Evolutionary conservation across 257 asterid genomes (phyloP), one percentile per base, ranked within the genome.

Genomic region (Nyctanthes arbortristis): DNA sequence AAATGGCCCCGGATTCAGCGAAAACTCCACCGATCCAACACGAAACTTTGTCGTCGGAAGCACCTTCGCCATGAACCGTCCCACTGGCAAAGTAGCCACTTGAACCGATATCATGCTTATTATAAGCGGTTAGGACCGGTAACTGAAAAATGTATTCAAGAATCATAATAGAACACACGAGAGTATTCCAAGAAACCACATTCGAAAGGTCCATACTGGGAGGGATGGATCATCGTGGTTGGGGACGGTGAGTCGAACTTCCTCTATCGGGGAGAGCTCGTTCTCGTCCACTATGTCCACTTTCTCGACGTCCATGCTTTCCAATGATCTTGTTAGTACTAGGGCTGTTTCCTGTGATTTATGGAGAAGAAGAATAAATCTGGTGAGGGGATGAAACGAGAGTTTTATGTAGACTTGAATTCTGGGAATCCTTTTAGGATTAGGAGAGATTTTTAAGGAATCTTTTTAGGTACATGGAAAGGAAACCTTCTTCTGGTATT

Each of bases 1-100:
- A 68, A 88, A 88, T 7, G 96, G 93, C 11, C 92, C 96, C 0
- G 96, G 90, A 65, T 88, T 88, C 11, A 88, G 73, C 24, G 90
- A 75, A 28, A 86, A 86, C 72, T 77, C 72, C 79, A 78, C 61
- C 6, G 78, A 34, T 0, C 81, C 85, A 4, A 79, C 68, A 0
- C 56, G 33, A 56, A 86, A 84, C 77, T 65, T 84, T 25, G 76
- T 61, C 9, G 55, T 59, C 2, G 96, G 89, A 31, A 89, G 79
- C 36, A 84, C 87, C 0, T 14, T 71, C 0, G 96, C 96, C 89
- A 89, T 79, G 65, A 86, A 65, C 0, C 90, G 79, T 0, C 96
- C 96, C 10, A 84, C 0, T 1, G 96, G 96, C 47, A 88, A 69
- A 7, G 93, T 66, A 0, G 89, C 85, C 8, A 86, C 88, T 55